Evolutionary conservation across 1,284 basidiomycete genomes (phyloP).

Genomic region (Hemileia vastatrix): DNA sequence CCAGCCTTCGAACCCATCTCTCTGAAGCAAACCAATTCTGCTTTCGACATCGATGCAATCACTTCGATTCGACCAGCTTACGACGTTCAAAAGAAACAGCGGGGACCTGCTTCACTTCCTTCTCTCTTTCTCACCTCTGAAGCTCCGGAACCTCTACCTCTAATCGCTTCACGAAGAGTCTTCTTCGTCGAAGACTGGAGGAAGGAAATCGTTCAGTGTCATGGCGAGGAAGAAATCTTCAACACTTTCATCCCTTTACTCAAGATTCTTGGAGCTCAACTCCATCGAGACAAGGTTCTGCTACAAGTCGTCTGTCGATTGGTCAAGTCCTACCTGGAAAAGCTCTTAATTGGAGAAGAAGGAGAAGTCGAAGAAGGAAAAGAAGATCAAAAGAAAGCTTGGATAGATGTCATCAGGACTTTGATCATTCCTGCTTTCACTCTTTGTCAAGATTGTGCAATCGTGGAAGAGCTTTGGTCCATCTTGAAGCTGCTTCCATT

Average conservation of each 20-base stretch:
- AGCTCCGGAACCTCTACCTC: constrained; percentile 36
- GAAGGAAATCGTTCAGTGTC: constrained; percentile 27
- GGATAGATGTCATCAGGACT: constrained; percentile 68
- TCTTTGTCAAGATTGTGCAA: constrained; percentile 72
- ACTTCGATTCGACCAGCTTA: constrained; percentile 8
- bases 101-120: constrained; percentile 20
- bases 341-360: constrained; percentile 19
- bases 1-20: constrained; percentile 35
- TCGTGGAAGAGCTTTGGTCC: constrained; percentile 76
- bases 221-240: constrained; percentile 27
- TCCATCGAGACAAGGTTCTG: constrained; percentile 31
- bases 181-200: constrained; percentile 39
- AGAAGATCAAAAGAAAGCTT: constrained; percentile 49
- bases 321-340: constrained; percentile 27
- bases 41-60: neutral
- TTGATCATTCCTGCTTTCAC: constrained; percentile 79
- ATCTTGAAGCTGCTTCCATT: constrained; percentile 69
- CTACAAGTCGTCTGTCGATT: constrained; percentile 37
- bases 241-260: constrained; percentile 34
- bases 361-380: too few species aligned
- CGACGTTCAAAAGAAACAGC: constrained; percentile 26
- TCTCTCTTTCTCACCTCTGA: constrained; percentile 28
- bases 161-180: constrained; percentile 27
- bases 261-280: constrained; percentile 33
- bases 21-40: neutral